Percentiles rank a stretch among this genome's conserved stretches.
Evolutionary conservation across 805 yeast species (phyloP).

Genomic region (Clavispora santaluciae): DNA sequence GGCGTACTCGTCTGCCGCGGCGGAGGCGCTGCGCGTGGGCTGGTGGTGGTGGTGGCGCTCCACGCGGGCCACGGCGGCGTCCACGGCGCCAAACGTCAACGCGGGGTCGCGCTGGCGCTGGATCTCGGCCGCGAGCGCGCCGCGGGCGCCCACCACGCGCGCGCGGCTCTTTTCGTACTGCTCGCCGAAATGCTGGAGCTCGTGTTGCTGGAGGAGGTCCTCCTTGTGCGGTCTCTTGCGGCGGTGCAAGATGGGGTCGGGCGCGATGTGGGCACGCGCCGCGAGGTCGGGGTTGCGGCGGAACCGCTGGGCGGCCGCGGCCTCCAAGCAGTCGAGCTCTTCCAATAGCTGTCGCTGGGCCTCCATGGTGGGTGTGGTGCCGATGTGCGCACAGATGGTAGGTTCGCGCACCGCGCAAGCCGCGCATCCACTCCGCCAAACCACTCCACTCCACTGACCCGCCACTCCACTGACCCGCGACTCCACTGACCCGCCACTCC

Average conservation of each 20-base stretch:
- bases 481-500: too few relatives aligned
- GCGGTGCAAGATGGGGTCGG: slow-evolving; percentile 10
- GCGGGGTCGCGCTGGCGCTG: slow-evolving; percentile 13
- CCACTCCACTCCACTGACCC: too few relatives aligned
- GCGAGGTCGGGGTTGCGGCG: slow-evolving; percentile 55
- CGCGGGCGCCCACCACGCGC: slow-evolving; percentile 5
- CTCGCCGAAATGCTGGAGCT: slow-evolving; percentile 47
- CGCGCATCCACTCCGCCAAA: too few relatives aligned
- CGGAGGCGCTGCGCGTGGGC: slow-evolving; percentile 14
- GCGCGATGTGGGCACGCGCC: slow-evolving; percentile 14
- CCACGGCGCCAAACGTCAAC: slow-evolving; percentile 33
- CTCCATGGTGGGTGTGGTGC: slow-evolving; percentile 22
- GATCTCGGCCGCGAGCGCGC: not conserved
- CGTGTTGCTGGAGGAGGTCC: slow-evolving; percentile 61
- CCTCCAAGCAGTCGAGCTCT: slow-evolving; percentile 69
- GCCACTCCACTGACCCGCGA: too few relatives aligned
- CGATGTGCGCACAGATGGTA: too few relatives aligned
- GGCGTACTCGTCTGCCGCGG: slow-evolving; percentile 10
- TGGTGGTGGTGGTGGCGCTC: slow-evolving; percentile 13
- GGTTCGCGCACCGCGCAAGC: too few relatives aligned
- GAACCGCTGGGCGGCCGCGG: slow-evolving; percentile 59
- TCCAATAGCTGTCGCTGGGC: slow-evolving; percentile 40
- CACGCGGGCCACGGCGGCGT: slow-evolving; percentile 27
- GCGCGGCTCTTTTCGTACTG: slow-evolving; percentile 33
- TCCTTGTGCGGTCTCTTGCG: slow-evolving; percentile 45